Evolutionary conservation across 495 filamentous ascomycete species (phyloP).

Genomic region (Penicillium paxilli): DNA sequence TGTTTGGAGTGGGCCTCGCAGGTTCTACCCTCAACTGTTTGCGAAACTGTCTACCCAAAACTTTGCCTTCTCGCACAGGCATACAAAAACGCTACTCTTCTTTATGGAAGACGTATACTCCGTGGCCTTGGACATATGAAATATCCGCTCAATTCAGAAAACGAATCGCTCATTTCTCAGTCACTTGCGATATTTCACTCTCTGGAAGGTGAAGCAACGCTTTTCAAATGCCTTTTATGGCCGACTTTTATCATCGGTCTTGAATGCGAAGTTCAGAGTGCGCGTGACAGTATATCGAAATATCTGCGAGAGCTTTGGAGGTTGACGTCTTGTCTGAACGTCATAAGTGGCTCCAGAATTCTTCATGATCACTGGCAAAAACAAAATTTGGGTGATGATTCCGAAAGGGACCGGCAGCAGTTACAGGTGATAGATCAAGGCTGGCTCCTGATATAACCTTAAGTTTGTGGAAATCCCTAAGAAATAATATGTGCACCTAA

Average conservation of each 20-base stretch:
- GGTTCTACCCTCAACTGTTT: neutral
- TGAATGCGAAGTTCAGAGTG: constrained; percentile 17
- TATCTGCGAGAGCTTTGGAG: constrained; percentile 20
- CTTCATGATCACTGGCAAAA: neutral
- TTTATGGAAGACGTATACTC: neutral
- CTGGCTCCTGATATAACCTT: neutral
- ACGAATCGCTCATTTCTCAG: neutral
- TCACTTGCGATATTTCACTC: neutral
- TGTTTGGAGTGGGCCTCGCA: neutral
- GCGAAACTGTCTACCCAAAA: neutral
- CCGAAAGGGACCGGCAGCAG: neutral
- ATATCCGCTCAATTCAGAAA: too few species aligned
- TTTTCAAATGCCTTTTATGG: constrained; percentile 56
- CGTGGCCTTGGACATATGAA: too few species aligned
- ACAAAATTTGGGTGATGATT: neutral
- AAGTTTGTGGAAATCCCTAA: neutral
- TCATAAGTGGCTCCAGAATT: constrained; percentile 17
- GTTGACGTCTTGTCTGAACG: constrained; percentile 27
- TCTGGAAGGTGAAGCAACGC: constrained; percentile 38
- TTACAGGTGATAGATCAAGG: neutral
- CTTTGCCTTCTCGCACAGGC: neutral
- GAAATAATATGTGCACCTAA: neutral
- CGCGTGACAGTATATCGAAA: neutral
- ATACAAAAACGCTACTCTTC: neutral
- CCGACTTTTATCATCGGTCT: constrained; percentile 54